A percentile compares a stretch with the other conserved stretches of the same genome.
Evolutionary conservation across 1,284 basidiomycete genomes (phyloP).

Genomic region (Boletus sp.): DNA sequence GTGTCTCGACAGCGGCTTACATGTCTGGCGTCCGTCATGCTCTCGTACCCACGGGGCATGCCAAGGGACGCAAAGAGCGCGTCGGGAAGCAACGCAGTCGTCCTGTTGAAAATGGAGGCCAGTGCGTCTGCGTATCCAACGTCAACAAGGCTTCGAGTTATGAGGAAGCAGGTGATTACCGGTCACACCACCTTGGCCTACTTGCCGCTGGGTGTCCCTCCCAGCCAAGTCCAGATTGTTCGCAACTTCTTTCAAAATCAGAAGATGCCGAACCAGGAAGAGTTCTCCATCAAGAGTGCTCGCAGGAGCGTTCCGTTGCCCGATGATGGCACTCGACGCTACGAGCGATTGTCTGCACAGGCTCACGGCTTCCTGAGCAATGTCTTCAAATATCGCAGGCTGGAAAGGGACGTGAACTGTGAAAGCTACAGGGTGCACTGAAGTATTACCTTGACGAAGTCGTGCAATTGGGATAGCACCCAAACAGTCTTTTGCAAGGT

Average conservation of each 20-base stretch:
- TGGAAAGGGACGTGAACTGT: slow-evolving; percentile 30
- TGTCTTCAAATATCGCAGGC: slow-evolving; percentile 90
- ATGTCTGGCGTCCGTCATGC: slow-evolving; percentile 58
- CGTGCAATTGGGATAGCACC: slow-evolving; percentile 83
- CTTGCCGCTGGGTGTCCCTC: slow-evolving; percentile 35
- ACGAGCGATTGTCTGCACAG: slow-evolving; percentile 79
- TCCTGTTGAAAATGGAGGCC: slow-evolving; percentile 66
- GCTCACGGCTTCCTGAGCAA: slow-evolving; percentile 85
- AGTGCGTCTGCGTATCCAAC: slow-evolving; percentile 56
- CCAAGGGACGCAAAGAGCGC: slow-evolving; percentile 65
- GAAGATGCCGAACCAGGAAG: slow-evolving; percentile 85
- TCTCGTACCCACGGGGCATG: slow-evolving; percentile 53
- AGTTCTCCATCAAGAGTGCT: slow-evolving; percentile 67
- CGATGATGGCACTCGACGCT: slow-evolving; percentile 62
- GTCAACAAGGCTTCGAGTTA: slow-evolving; percentile 5
- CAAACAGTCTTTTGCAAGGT: slow-evolving; percentile 81
- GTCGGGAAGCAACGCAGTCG: slow-evolving; percentile 67
- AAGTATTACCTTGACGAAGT: slow-evolving; percentile 78
- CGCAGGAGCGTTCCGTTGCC: slow-evolving; percentile 43
- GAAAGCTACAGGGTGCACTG: not conserved
- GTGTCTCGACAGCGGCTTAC: slow-evolving; percentile 43
- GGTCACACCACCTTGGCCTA: slow-evolving; percentile 48
- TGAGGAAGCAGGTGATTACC: slow-evolving; percentile 35
- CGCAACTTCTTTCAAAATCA: slow-evolving; percentile 87
- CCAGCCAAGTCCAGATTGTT: slow-evolving; percentile 67